Percentiles rank a stretch among this genome's conserved stretches.
phyloP scores from a whole-genome alignment of 2,329 filamentous ascomycete species.

The Aspergillus sp. region DNA sequence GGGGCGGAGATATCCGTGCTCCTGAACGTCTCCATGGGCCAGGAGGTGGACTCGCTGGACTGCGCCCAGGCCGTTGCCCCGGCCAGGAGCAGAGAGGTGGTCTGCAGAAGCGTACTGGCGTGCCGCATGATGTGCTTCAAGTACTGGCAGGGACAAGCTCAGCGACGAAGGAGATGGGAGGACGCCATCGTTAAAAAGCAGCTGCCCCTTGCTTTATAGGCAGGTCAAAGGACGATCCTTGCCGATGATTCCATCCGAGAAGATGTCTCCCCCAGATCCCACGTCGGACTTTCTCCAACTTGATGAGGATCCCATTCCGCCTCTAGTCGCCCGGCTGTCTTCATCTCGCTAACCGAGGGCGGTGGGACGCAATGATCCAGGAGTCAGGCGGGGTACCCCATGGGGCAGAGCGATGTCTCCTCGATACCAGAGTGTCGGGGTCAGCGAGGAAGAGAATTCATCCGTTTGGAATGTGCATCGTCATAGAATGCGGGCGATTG shows the following conservation, averaged over 20 bases:
- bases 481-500: no score
- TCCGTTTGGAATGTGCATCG: not conserved
- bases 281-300: not conserved
- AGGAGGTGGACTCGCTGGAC: not conserved
- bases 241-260: no score
- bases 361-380: not conserved
- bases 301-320: not conserved
- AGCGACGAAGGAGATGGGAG: not conserved
- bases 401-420: not conserved
- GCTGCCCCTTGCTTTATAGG: not conserved
- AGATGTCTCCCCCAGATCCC: no score
- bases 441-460: not conserved
- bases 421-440: not conserved
- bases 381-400: not conserved
- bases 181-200: not conserved
- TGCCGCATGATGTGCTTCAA: not conserved
- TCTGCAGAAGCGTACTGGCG: not conserved
- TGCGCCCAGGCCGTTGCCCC: not conserved
- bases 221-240: no score
- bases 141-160: not conserved
- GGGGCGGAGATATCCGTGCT: conserved; percentile 11
- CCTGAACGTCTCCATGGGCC: conserved; percentile 21
- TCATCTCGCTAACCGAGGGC: not conserved
- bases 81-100: not conserved
- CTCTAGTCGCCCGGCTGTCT: not conserved